Base-by-base conservation (phyloP, 225 moss, liverwort and hornwort species). In the Physcomitrellopsis africana region DNA sequence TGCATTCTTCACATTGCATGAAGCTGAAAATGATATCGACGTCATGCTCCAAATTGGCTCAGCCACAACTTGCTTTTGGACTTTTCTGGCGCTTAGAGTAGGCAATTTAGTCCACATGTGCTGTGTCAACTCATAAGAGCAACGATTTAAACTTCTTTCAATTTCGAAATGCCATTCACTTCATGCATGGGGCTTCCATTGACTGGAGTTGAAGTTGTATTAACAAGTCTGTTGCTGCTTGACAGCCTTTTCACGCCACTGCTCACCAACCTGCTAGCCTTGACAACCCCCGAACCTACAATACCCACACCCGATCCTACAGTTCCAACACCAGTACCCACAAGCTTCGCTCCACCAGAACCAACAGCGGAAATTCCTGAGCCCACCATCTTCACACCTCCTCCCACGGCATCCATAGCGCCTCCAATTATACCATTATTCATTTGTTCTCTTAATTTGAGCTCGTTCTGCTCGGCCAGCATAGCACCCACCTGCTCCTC, bases 401-500 rank as follows among this genome's bases (percentile, higher is more conserved):
- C 92, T 53, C 90, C 90, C 29, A 91, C 79, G 16, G 88, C 84
- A 51, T 88, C 88, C 67, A 86, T 71, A 22, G 88, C 69, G 32
- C 84, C 82, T 57, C 80, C 82, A 20, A 99, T 56, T 3, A 89
- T 15, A 63, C 93, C 97, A 74, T 64, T 73, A 1, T 60, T 77
- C 65, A 87, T 89, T 60, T 77, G n/a, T 44, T 68, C 75, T 77
- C 88, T 90, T 16, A 42, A 48, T 69, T 77, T 76, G 7, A 90
- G 66, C 7, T 68, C 8, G 20, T 71, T 80, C 69, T 79, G 82
- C 83, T 99, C 97, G 15, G 65, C 84, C 76, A 76, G 69, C 95
- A 95, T 99, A 57, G 95, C 95, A 22, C 14, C 56, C 15, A 80
- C 89, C 67, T 86, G 92, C 76, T 99, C 97, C 77, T 85, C 86